Conservation (phyloP, 768 basidiomycete species). For the Amanita inopinata region DNA sequence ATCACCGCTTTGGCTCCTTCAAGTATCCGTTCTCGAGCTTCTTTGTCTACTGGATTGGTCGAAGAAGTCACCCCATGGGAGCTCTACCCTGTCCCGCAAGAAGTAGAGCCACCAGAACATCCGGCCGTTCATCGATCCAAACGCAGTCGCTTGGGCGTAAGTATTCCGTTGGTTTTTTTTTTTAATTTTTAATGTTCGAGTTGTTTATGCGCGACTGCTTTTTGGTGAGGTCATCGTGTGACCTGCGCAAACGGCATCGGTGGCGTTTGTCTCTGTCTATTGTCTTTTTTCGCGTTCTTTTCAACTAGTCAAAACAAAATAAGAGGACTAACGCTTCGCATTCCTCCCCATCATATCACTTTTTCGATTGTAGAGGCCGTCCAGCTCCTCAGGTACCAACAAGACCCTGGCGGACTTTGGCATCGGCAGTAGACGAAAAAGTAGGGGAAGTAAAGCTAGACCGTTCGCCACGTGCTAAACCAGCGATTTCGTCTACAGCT, state of each 20-base stretch:
- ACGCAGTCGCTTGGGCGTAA: not conserved
- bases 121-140: not conserved
- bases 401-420: constrained; percentile 17
- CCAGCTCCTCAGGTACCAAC: constrained; percentile 18
- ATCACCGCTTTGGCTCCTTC: constrained; percentile 10
- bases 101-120: constrained; percentile 3
- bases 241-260: too few species aligned
- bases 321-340: too few species aligned
- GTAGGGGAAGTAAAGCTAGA: constrained; percentile 20
- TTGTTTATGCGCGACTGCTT: too few species aligned
- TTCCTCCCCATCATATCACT: too few species aligned
- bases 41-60: constrained; percentile 11
- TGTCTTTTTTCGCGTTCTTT: too few species aligned
- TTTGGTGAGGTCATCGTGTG: too few species aligned
- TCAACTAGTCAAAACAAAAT: too few species aligned
- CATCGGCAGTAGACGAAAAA: constrained; percentile 24
- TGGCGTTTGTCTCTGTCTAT: too few species aligned
- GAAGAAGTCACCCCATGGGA: constrained; percentile 26
- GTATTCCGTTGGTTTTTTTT: not conserved
- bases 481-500: constrained; percentile 5
- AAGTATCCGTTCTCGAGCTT: constrained; percentile 11
- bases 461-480: constrained; percentile 8
- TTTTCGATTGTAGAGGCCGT: too few species aligned
- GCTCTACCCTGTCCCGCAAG: constrained; percentile 15
- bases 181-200: not conserved